Evolutionary conservation across 2,329 filamentous ascomycete species (phyloP).

Genomic region (Pezicula neosporulosa): DNA sequence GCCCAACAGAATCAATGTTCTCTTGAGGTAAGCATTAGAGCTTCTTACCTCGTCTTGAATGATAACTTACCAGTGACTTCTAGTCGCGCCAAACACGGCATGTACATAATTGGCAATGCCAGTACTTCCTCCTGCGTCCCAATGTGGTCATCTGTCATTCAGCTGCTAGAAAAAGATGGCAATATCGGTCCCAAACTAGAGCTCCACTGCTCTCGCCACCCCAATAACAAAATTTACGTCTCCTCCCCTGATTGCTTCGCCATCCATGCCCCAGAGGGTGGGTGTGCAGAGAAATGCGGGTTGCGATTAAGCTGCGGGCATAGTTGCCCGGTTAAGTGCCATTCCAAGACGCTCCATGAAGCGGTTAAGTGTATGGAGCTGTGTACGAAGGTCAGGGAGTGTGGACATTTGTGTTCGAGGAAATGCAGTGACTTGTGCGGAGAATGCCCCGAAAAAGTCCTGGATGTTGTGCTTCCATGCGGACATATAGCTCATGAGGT

Average conservation of each 20-base stretch:
- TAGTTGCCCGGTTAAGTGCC: constrained; percentile 39
- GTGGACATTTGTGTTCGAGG: constrained; percentile 38
- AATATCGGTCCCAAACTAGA: constrained; percentile 48
- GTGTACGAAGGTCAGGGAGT: constrained; percentile 37
- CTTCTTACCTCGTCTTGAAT: no score
- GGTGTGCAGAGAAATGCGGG: constrained; percentile 46
- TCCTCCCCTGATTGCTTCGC: constrained; percentile 55
- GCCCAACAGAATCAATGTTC: constrained; percentile 65
- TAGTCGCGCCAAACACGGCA: constrained; percentile 60
- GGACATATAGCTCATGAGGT: constrained; percentile 32
- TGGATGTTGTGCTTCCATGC: constrained; percentile 28
- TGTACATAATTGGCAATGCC: constrained; percentile 68
- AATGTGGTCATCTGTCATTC: constrained; percentile 62
- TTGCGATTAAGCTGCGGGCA: constrained; percentile 44
- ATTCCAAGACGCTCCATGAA: constrained; percentile 40
- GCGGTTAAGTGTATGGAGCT: constrained; percentile 39
- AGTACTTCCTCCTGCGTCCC: constrained; percentile 49
- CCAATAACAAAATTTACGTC: constrained; percentile 44
- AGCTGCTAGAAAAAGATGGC: constrained; percentile 41
- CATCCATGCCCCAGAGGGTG: constrained; percentile 54
- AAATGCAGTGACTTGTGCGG: constrained; percentile 39
- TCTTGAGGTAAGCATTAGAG: constrained; percentile 39
- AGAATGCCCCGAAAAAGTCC: constrained; percentile 29
- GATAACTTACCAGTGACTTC: no score
- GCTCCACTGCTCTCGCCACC: constrained; percentile 59